These are phyloP conservation scores for Fusarium torreyae DNA, from an alignment of 2,329 filamentous ascomycete genomes.

Conservation along the genomic window DNA sequence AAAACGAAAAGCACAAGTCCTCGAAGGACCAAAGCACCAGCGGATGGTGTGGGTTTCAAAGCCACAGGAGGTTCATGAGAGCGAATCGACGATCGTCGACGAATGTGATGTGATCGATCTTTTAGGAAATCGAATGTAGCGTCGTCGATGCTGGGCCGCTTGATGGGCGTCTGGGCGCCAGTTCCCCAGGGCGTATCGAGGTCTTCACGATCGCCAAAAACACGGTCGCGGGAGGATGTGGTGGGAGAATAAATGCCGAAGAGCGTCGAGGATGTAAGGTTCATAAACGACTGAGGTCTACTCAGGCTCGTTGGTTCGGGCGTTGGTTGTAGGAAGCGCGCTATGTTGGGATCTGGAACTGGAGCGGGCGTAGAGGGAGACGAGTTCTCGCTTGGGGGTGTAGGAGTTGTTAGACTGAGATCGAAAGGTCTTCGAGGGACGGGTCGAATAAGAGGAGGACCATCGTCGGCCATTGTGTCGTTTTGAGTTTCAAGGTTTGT, in stretches of 20 bases:
- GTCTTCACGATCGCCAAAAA: constrained; percentile 64
- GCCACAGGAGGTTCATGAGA: constrained; percentile 44
- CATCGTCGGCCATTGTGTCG: constrained; percentile 58
- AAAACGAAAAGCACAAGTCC: constrained; percentile 80
- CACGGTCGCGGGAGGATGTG: constrained; percentile 67
- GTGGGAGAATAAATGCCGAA: constrained; percentile 90
- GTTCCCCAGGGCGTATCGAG: constrained; percentile 82
- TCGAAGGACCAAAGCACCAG: constrained; percentile 70
- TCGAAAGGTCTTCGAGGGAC: constrained; percentile 81
- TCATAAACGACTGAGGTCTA: constrained; percentile 83
- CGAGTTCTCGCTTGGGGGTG: constrained; percentile 58
- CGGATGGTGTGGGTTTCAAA: constrained; percentile 48
- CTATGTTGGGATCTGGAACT: constrained; percentile 52
- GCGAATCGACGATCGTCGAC: constrained; percentile 56
- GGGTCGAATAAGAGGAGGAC: constrained; percentile 75
- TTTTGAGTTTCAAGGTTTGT: neutral
- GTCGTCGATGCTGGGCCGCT: constrained; percentile 61
- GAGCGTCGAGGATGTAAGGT: constrained; percentile 90
- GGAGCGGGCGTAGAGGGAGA: constrained; percentile 39
- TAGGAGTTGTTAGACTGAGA: constrained; percentile 64
- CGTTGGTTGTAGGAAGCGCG: constrained; percentile 59
- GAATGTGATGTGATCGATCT: constrained; percentile 56
- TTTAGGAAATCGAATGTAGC: constrained; percentile 62
- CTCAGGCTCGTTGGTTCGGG: constrained; percentile 62
- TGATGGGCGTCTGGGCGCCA: constrained; percentile 78